A percentile compares a stretch with the other conserved stretches of the same genome.
Conservation (phyloP, 208 protist genomes). For the Naegleria lovaniensis region DNA sequence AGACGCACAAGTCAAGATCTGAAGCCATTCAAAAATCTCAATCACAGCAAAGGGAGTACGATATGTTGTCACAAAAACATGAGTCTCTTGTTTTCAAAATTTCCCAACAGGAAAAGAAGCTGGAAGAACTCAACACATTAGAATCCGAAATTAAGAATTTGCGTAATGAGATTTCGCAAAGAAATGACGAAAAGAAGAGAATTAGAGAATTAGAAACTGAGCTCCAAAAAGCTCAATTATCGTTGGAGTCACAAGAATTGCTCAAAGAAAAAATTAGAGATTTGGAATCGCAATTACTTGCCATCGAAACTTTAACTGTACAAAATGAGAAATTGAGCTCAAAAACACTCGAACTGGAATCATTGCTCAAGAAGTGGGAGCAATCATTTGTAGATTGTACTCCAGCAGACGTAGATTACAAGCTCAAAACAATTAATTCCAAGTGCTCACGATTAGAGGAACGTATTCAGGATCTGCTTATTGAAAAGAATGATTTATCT, state of each 20-base stretch:
- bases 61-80: neutral
- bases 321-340: neutral
- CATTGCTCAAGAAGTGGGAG: neutral
- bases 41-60: neutral
- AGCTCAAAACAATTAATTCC: neutral
- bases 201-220: neutral
- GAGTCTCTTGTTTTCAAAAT: neutral
- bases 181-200: neutral
- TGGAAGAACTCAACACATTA: neutral
- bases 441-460: neutral
- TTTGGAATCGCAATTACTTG: neutral
- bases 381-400: neutral
- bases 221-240: neutral
- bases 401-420: neutral
- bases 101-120: neutral
- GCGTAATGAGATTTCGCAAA: neutral
- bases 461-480: neutral
- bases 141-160: neutral
- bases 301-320: neutral
- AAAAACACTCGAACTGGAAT: neutral
- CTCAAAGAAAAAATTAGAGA: neutral
- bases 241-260: neutral
- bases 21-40: neutral
- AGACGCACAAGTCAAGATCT: neutral
- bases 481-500: neutral